Conservation (phyloP, 306 rosid genomes). For the Biancaea sappan region DNA sequence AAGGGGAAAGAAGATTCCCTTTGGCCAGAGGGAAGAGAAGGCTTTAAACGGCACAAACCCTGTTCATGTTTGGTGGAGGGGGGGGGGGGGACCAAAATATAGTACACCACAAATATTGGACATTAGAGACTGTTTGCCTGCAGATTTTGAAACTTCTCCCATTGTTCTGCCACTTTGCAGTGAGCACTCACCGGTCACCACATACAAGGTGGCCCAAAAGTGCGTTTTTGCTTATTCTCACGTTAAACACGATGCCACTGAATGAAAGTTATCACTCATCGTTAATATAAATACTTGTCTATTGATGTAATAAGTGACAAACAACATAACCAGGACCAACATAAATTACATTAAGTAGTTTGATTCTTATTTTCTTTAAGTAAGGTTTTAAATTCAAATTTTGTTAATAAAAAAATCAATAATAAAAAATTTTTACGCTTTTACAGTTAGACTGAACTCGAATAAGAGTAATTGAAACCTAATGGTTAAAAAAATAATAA, state of each 20-base stretch:
- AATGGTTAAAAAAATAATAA: no score
- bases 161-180: constrained; percentile 31
- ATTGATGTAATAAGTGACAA: not conserved
- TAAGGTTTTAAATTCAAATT: no score
- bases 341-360: no score
- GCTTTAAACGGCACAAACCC: constrained; percentile 16
- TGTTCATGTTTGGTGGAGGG: constrained; percentile 36
- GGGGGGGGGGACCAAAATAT: constrained; percentile 48
- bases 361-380: no score
- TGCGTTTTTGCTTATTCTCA: constrained; percentile 20
- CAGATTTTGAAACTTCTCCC: constrained; percentile 39
- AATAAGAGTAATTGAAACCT: no score
- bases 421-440: no score
- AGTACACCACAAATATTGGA: constrained; percentile 24
- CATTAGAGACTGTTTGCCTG: not conserved
- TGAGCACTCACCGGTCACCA: no score
- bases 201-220: constrained; percentile 27
- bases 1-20: constrained; percentile 36
- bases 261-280: not conserved
- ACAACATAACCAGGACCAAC: no score
- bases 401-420: no score
- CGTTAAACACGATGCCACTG: not conserved
- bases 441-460: no score
- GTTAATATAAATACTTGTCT: not conserved
- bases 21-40: constrained; percentile 28